Base-by-base conservation (phyloP, 2,329 filamentous ascomycete species). In the Talaromyces sp. region DNA sequence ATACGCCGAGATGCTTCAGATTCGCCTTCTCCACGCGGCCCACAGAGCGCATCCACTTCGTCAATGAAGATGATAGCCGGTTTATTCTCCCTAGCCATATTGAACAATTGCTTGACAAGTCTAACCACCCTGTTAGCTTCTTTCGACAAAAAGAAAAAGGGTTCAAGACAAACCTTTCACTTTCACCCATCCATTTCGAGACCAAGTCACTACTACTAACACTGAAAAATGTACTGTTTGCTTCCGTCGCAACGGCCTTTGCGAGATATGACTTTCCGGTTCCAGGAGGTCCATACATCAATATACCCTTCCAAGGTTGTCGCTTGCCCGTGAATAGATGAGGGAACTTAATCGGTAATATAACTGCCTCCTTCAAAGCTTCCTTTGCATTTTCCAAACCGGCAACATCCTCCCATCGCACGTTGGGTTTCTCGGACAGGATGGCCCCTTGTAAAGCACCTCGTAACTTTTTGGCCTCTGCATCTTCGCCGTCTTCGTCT, bases 121-220 rank as follows among this genome's bases (percentile, higher is more conserved):
- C 91, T 95, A 67, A 50, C 9, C 13, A n/a, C 15, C 13, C 11
- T 25, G 45, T 55, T 36, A 56, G 53, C 13, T 9, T 31, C 11
- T 33, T 41, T 15, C 28, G 56, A 50, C 9, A 17, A 21, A 5
- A 40, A 22, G 11, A 51, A 7, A 0, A 9, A 37, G n/a, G 21
- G 8, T 9, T 8, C 10, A 25, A 22, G 1, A 37, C 13, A 2
- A 19, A 95, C 90, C 91, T 85, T 84, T 99, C 94, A 80, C 89
- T 95, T 77, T 99, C 94, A 78, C 94, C 94, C 94, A 99, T 99
- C 94, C 94, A 99, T 73, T 99, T 99, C 74, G 91, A 96, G 61
- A 99, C 94, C 74, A 99, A 75, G 73, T 99, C 94, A 70, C 91
- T 96, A 81, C 90, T 96, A 77, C 90, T 96, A 64, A 99, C 93